Evolutionary conservation across 2,329 filamentous ascomycete species (phyloP).

Genomic region (Cryphonectria nitschkei): DNA sequence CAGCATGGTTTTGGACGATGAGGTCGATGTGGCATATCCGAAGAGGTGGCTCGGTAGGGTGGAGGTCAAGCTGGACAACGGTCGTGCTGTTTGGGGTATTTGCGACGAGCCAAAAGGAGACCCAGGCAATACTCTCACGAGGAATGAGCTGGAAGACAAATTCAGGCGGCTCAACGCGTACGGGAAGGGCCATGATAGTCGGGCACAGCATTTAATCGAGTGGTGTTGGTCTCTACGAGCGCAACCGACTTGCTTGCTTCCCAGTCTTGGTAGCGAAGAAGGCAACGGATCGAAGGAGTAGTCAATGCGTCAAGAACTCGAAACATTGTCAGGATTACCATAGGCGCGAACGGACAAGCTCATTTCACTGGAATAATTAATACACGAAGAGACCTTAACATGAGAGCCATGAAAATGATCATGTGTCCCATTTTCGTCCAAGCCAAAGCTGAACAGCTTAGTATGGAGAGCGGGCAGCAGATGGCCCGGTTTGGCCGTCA

Average conservation of each 20-base stretch:
- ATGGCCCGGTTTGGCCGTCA: background rate
- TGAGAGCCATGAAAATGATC: no score
- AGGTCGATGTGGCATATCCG: slow-evolving; percentile 13
- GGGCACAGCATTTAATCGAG: background rate
- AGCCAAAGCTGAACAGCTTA: no score
- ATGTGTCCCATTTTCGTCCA: no score
- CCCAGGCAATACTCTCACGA: slow-evolving; percentile 10
- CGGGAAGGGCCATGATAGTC: background rate
- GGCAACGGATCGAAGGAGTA: background rate
- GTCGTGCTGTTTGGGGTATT: background rate
- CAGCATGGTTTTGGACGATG: background rate
- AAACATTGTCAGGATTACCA: no score
- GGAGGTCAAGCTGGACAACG: background rate
- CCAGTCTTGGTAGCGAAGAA: background rate
- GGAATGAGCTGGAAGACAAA: slow-evolving; percentile 9
- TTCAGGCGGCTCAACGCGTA: slow-evolving; percentile 8
- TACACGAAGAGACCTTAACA: no score
- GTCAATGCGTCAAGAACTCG: background rate
- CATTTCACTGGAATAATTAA: no score
- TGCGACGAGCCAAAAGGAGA: slow-evolving; percentile 18
- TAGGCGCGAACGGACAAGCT: no score
- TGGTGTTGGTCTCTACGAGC: slow-evolving; percentile 17
- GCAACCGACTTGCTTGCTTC: background rate
- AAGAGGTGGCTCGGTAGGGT: slow-evolving; percentile 16
- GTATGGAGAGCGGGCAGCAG: no score